Evolutionary conservation across 1,139 yeast species (phyloP).

Genomic region (Magnusiomyces magnusii): DNA sequence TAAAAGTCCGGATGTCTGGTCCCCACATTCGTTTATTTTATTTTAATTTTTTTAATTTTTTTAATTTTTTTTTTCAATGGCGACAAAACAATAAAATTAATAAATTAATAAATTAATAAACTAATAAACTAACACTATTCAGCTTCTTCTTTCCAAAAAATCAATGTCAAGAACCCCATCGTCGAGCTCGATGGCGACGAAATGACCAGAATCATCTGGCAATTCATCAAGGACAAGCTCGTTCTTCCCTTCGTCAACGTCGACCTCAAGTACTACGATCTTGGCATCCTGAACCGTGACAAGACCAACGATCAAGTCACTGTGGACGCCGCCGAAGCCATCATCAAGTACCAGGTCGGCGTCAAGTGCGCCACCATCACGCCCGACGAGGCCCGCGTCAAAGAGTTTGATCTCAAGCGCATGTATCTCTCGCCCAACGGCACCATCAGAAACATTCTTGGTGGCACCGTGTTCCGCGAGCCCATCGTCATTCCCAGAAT

Average conservation of each 20-base stretch:
- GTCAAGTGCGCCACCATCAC: constrained; percentile 97
- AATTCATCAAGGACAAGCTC: constrained; percentile 66
- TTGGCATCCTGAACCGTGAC: constrained; percentile 81
- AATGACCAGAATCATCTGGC: constrained; percentile 91
- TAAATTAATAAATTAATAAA: no score
- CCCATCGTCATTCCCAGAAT: constrained; percentile 86
- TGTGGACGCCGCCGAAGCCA: constrained; percentile 83
- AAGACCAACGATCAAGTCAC: constrained; percentile 84
- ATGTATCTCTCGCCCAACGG: constrained; percentile 99
- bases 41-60: neutral
- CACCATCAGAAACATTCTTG: constrained; percentile 86
- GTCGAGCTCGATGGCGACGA: constrained; percentile 98
- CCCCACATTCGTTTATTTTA: neutral
- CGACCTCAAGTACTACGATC: constrained; percentile 86
- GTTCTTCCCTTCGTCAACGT: constrained; percentile 79
- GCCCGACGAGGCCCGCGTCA: constrained; percentile 94
- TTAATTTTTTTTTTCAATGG: neutral
- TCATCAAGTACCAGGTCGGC: constrained; percentile 81
- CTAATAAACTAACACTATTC: no score
- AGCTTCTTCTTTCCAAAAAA: constrained; percentile 39
- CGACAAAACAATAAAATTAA: no score
- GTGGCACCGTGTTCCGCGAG: constrained; percentile 96
- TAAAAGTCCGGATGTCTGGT: neutral
- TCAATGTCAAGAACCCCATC: constrained; percentile 77
- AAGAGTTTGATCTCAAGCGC: constrained; percentile 81